Conservation (phyloP, 805 yeast genomes). For the Brettanomyces anomalus region DNA sequence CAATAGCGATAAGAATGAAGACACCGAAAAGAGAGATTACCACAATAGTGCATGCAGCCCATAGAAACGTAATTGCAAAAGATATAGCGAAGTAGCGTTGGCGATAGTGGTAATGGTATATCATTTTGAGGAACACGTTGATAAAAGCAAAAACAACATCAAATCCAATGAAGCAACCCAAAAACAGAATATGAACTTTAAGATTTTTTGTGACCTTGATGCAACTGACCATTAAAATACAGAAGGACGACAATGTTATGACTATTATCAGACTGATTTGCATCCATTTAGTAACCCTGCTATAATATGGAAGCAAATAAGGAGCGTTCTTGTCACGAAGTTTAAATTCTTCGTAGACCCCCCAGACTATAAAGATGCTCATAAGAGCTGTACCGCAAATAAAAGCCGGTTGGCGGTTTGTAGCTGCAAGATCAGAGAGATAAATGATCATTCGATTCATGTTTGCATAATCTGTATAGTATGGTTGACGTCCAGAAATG, state of each 20-base stretch:
- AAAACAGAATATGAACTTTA: conserved; percentile 56
- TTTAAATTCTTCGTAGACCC: conserved; percentile 52
- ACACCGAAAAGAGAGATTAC: conserved; percentile 65
- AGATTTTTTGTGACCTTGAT: conserved; percentile 56
- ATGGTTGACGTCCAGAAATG: conserved; percentile 67
- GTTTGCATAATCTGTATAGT: conserved; percentile 44
- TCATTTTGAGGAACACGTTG: conserved; percentile 33
- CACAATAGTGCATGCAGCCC: conserved; percentile 59
- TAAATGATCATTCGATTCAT: conserved; percentile 37
- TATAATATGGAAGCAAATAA: conserved; percentile 38
- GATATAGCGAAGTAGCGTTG: conserved; percentile 30
- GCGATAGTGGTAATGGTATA: conserved; percentile 16
- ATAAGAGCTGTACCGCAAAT: conserved; percentile 71
- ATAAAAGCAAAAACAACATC: conserved; percentile 45
- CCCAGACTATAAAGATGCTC: conserved; percentile 61
- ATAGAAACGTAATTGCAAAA: conserved; percentile 44
- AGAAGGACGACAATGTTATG: conserved; percentile 41
- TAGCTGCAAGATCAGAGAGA: conserved; percentile 83
- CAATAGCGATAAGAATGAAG: conserved; percentile 12
- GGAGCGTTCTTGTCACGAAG: conserved; percentile 46
- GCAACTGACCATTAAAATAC: conserved; percentile 64
- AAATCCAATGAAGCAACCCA: conserved; percentile 62
- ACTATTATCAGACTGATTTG: conserved; percentile 18
- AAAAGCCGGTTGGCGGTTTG: conserved; percentile 76
- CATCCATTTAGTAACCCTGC: conserved; percentile 11